Evolutionary conservation across 768 basidiomycete genomes (phyloP), one percentile per base, ranked within the genome.

Genomic region (Mycena galopus): DNA sequence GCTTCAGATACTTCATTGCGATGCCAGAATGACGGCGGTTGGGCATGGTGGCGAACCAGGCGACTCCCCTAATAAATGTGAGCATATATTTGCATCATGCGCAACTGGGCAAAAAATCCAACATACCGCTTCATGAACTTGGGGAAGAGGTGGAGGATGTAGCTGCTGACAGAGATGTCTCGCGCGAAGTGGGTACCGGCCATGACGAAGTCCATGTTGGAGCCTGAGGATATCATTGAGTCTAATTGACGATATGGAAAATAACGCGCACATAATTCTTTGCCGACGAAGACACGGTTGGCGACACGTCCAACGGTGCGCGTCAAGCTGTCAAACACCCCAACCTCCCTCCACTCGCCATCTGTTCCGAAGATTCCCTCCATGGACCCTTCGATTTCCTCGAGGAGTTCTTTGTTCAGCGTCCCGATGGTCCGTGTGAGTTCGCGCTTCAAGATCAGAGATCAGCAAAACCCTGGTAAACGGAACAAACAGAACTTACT

Each of bases 41-140:
- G 21, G 74, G 74, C 29, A 71, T 71, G 27, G 74, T 75, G 12
- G 61, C 71, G 30, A 75, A 69, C 74, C 74, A 75, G 9, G 70
- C 27, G 30, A 75, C 67, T 19, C 67, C 70, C 23, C 74, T 75
- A 14, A 23, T 19, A 19, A 21, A 16, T 21, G 35, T 55, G 47
- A 33, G 21, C 9, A 58, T 35, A 57, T 19, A 29, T 27, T 16
- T 42, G 10, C 39, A 4, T 37, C 25, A 37, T 27, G 25, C 5
- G 2, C 16, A 39, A 39, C 47, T 47, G 47, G 6, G 47, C 47
- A 47, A 47, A n/a, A 47, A 47, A 4, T 47, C 47, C 6, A 19
- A 60, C 27, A 16, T 16, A 60, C 35, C 3, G 23, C 39, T 29
- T 50, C 71, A 75, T 63, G 51, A 75, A 75, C 62, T 65, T 65